phyloP scores from a whole-genome alignment of 805 yeast species.

The Yamadazyma ubonensis region DNA sequence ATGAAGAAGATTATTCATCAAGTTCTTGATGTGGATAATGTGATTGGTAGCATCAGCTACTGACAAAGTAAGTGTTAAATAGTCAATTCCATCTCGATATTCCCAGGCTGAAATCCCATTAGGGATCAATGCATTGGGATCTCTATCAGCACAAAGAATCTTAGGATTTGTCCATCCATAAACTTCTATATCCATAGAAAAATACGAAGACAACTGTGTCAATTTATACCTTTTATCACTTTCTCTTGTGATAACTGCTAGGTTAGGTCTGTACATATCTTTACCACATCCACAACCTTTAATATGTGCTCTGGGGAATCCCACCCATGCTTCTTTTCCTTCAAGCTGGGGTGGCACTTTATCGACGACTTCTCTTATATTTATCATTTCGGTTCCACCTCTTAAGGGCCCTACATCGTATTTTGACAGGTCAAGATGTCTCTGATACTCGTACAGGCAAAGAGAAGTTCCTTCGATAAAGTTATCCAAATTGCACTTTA shows the following conservation, averaged over 20 bases:
- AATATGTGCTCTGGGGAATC: slow-evolving; percentile 42
- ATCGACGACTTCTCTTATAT: slow-evolving; percentile 18
- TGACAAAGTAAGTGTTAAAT: slow-evolving; percentile 34
- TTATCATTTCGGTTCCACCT: slow-evolving; percentile 38
- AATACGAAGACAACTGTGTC: slow-evolving; percentile 31
- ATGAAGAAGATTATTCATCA: slow-evolving; percentile 23
- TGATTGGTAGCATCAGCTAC: slow-evolving; percentile 38
- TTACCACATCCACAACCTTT: slow-evolving; percentile 39
- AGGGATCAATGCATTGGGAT: slow-evolving; percentile 33
- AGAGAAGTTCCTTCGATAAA: slow-evolving; percentile 13
- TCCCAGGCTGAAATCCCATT: slow-evolving; percentile 35
- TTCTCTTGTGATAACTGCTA: slow-evolving; percentile 26
- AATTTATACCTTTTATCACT: slow-evolving; percentile 21
- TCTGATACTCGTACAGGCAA: slow-evolving; percentile 14
- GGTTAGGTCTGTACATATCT: slow-evolving; percentile 40
- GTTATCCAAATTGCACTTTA: slow-evolving; percentile 17
- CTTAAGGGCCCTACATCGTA: slow-evolving; percentile 31
- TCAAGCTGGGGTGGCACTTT: slow-evolving; percentile 14
- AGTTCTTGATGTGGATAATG: slow-evolving; percentile 32
- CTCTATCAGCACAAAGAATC: slow-evolving; percentile 25
- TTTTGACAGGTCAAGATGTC: slow-evolving; percentile 11
- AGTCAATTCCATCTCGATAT: slow-evolving; percentile 21
- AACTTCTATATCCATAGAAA: slow-evolving; percentile 30
- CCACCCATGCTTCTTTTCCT: slow-evolving; percentile 36
- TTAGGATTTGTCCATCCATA: slow-evolving; percentile 27